Evolutionary conservation across 177 flowering plant species (phyloP), one percentile per base, ranked within the genome.

Genomic region (Vitis hybrid): DNA sequence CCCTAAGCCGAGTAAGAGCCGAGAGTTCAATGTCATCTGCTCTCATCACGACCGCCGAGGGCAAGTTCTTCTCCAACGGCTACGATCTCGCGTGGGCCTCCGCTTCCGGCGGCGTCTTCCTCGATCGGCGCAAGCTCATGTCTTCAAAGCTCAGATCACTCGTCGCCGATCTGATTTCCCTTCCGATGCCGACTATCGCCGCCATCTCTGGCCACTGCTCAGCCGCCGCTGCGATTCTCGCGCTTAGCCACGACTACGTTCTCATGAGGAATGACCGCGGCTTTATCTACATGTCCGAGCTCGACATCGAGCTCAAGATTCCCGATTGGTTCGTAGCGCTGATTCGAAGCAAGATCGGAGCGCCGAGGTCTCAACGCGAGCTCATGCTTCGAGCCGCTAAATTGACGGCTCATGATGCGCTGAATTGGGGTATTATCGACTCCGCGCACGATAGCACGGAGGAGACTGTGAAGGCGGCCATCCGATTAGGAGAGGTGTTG

Each of bases 31-130:
- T 62, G 4, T 51, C 61, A 3, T 18, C 66, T 24, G 1, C 73
- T 58, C 88, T 89, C 15, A 73, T 89, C 78, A 85, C 88, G 72
- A 83, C 90, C n/a, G 79, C 86, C 17, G 60, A 77, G 2, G 90
- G 92, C 65, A 87, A 81, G 66, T 89, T 82, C 82, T 89, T 87
- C 86, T 84, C 87, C 82, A 87, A 87, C 71, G 90, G 90, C 73
- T 84, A 52, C 70, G 92, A 89, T 50, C 79, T 87, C 73, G 75
- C 66, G 12, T 82, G 85, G 85, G 83, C 82, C 59, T 44, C 55
- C 44, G 60, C 33, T 7, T 8, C 54, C 66, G 49, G 6, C 53
- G 15, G 64, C 54, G 57, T 11, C 7, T 17, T 62, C 3, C 10
- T 2, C 5, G 63, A 8, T n/a, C 78, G 78, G 9, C 0, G 13